Base-by-base conservation (phyloP, 78 protist genomes). In the Chrysochromulina parva region DNA sequence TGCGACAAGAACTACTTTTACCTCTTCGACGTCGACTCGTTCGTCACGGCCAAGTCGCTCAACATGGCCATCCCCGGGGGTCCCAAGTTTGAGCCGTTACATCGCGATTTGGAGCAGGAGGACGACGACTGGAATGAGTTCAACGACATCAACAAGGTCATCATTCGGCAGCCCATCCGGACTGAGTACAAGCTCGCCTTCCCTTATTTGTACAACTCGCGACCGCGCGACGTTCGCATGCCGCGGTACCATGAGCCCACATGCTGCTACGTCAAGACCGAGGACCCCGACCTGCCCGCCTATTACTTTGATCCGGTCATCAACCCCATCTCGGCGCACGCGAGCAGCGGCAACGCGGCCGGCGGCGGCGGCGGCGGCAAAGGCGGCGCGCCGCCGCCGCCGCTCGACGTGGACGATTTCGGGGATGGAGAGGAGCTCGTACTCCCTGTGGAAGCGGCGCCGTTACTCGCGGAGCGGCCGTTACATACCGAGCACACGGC, bases 111-210 rank as follows among this genome's bases (percentile, higher is more conserved):
- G 17, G 97, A 97, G 14, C 95, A 55, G 28, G 85, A 76, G 54
- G 97, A 98, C 76, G 99, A 98, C 91, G 99, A 98, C 87, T 98
- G 99, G 99, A 98, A 98, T 88, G 99, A 99, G 93, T 99, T 99
- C 96, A 98, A 98, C 84, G 99, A 99, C 93, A 95, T 99, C 94
- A 94, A 97, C 94, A 99, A 99, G 95, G 93, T 99, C 86, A 97
- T 99, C 92, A 92, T 98, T 76, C 97, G 99, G 17, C 97, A 96
- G 71, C 96, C 76, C 57, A 97, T 99, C 78, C 95, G 99, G 69
- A 98, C 99, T 16, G 99, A 99, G 94, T 98, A 97, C 94, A 89
- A 95, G 74, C 91, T 99, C 57, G 99, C 99, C 47, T 99, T 98
- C 88, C 99, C 99, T 19, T 96, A 96, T 93, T 96, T 99, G 13